Evolutionary conservation across 2,329 filamentous ascomycete genomes (phyloP).

Genomic region (Arachnomyces sp.): DNA sequence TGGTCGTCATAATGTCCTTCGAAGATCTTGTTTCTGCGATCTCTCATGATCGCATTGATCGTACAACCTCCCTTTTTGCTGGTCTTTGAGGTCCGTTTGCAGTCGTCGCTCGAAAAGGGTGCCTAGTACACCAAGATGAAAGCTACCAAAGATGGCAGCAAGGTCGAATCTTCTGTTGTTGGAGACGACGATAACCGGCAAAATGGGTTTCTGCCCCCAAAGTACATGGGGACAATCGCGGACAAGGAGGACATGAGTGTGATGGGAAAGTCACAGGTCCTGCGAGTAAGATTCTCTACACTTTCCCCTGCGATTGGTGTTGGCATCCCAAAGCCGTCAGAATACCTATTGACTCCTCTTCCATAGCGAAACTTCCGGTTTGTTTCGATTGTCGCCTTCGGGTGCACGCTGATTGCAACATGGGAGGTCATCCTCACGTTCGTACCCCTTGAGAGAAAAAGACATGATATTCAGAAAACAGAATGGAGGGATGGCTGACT

Average conservation of each 20-base stretch:
- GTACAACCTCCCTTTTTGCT: no score
- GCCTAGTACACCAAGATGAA: no score
- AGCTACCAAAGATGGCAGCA: no score
- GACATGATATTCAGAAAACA: conserved; percentile 3
- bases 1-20: no score
- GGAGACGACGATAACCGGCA: no score
- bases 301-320: background rate
- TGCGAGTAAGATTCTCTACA: conserved; percentile 21
- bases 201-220: conserved; percentile 6
- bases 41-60: no score
- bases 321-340: background rate
- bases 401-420: conserved; percentile 34
- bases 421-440: conserved; percentile 38
- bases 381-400: conserved; percentile 38
- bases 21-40: no score
- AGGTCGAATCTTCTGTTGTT: no score
- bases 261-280: conserved; percentile 31
- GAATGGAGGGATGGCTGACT: background rate
- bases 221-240: conserved; percentile 30
- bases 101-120: no score
- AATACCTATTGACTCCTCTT: background rate
- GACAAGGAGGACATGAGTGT: conserved; percentile 32
- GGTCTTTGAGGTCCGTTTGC: no score
- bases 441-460: conserved; percentile 11
- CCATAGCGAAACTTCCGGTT: conserved; percentile 37